Conservation (phyloP, 164 flowering plant species). For the Euptelea pleiosperma region DNA sequence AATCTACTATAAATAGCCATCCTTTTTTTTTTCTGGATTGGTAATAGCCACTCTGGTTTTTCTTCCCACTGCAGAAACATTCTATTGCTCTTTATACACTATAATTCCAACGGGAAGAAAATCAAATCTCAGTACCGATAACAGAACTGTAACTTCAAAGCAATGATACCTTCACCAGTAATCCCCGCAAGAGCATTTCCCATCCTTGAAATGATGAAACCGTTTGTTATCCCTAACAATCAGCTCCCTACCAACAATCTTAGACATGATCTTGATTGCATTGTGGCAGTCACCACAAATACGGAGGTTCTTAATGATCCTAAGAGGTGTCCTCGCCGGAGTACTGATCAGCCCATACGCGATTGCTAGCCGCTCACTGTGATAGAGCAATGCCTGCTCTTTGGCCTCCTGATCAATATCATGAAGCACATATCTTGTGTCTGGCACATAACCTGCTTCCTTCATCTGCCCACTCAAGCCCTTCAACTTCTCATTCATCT, state of each 20-base stretch:
- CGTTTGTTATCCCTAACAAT: conserved; percentile 88
- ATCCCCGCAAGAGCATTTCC: conserved; percentile 84
- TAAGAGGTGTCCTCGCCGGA: conserved; percentile 68
- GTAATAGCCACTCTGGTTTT: background rate
- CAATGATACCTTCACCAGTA: conserved; percentile 50
- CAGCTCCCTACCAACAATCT: conserved; percentile 78
- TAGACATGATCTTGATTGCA: conserved; percentile 88
- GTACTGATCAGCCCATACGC: conserved; percentile 88
- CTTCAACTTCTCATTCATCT: conserved; percentile 40
- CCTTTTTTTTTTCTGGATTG: too few species aligned
- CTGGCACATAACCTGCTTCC: conserved; percentile 70
- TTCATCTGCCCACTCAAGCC: conserved; percentile 37
- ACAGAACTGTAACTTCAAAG: conserved; percentile 1
- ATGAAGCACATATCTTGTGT: conserved; percentile 83
- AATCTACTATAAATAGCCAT: conserved; percentile 6
- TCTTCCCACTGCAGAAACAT: background rate
- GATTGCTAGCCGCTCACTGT: conserved; percentile 83
- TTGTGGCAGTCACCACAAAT: conserved; percentile 89
- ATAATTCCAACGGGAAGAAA: background rate
- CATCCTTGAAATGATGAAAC: conserved; percentile 88
- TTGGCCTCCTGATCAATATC: conserved; percentile 95
- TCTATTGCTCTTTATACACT: background rate
- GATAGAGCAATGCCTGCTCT: conserved; percentile 84
- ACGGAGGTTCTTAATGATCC: conserved; percentile 85
- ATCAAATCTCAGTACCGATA: conserved; percentile 8